Conservation (phyloP, 139 green algal genomes). For the Micromonas commoda region DNA sequence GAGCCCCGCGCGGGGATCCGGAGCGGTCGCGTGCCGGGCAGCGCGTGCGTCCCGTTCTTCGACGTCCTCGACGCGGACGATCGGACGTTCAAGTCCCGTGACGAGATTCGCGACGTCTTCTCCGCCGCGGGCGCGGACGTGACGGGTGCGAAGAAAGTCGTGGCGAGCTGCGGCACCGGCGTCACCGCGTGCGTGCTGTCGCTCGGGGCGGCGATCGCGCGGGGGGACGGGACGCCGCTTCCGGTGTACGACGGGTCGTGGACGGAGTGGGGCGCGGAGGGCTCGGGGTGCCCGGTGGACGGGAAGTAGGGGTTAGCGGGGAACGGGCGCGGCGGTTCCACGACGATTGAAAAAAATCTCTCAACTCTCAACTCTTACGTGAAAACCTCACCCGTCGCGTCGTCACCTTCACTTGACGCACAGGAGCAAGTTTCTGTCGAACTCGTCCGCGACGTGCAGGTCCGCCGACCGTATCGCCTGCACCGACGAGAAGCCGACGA, state of each 20-base stretch:
- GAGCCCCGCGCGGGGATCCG: conserved; percentile 72
- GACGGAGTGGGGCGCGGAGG: conserved; percentile 77
- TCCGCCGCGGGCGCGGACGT: conserved; percentile 54
- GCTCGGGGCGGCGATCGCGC: conserved; percentile 45
- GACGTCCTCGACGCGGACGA: conserved; percentile 44
- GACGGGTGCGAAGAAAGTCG: conserved; percentile 35
- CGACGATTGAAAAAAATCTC: too few species aligned
- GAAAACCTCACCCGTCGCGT: not conserved
- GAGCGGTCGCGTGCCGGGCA: conserved; percentile 77
- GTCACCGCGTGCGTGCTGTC: conserved; percentile 86
- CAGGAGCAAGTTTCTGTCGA: not conserved
- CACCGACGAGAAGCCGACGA: not conserved
- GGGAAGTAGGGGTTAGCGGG: too few species aligned
- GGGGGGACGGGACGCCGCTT: conserved; percentile 49
- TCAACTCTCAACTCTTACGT: too few species aligned
- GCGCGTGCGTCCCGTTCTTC: conserved; percentile 71
- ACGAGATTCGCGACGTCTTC: conserved; percentile 60
- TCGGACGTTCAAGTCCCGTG: conserved; percentile 43
- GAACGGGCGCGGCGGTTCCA: too few species aligned
- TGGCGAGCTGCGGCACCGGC: conserved; percentile 77
- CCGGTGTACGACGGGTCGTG: conserved; percentile 91
- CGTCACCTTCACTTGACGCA: not conserved
- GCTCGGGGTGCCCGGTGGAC: conserved; percentile 15
- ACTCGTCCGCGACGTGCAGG: not conserved
- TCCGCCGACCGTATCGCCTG: not conserved